Evolutionary conservation across 2,329 filamentous ascomycete species (phyloP).

Genomic region (Pyrenochaeta sp.): DNA sequence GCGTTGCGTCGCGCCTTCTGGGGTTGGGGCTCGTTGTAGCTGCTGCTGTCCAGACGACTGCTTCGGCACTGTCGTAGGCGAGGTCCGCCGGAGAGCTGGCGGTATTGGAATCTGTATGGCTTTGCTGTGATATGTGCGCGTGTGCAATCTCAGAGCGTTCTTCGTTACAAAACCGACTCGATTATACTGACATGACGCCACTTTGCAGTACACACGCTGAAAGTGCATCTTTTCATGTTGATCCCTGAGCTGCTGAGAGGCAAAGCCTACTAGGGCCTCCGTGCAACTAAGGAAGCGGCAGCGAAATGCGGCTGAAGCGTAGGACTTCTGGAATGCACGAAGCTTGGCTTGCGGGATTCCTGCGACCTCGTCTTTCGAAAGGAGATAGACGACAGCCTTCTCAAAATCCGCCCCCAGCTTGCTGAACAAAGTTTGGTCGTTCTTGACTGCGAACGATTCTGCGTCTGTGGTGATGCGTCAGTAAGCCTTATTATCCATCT

Average conservation of each 20-base stretch:
- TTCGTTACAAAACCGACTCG: constrained; percentile 10
- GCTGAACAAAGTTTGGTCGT: constrained; percentile 11
- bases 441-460: constrained; percentile 1
- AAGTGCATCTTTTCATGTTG: constrained; percentile 7
- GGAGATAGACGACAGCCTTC: not conserved
- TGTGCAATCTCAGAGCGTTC: constrained; percentile 6
- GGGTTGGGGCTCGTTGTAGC: constrained; percentile 72
- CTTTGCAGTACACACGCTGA: constrained; percentile 12
- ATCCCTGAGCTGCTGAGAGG: constrained; percentile 3
- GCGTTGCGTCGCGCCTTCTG: constrained; percentile 72
- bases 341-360: constrained; percentile 3
- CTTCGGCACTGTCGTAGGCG: too few relatives aligned
- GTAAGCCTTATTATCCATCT: not conserved
- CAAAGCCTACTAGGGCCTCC: constrained; percentile 5
- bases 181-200: constrained; percentile 5
- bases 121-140: constrained; percentile 4
- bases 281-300: constrained; percentile 15
- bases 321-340: constrained; percentile 9
- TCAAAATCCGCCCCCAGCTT: constrained; percentile 4
- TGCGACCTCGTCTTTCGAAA: not conserved
- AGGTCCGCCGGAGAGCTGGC: too few relatives aligned
- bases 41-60: constrained; percentile 72
- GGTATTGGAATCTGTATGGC: not conserved
- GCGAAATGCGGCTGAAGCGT: constrained; percentile 14
- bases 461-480: not conserved